Evolutionary conservation across 176 grass and related monocot genomes (phyloP).

Genomic region (Aegilops speltoides): DNA sequence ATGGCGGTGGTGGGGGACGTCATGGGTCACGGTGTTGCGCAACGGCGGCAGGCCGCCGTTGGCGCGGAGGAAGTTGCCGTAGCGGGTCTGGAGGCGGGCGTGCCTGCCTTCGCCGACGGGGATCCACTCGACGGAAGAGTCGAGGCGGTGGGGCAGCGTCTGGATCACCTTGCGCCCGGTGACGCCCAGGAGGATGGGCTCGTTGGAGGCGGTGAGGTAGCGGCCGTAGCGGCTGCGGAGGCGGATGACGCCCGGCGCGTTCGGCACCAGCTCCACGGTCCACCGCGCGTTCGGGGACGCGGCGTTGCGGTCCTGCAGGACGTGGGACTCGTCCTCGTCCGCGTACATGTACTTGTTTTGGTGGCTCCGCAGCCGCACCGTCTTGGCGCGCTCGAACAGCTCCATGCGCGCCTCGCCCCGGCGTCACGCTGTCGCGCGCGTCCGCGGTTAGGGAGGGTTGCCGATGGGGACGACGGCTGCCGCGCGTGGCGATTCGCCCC

Average conservation of each 20-base stretch:
- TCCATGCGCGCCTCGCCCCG: constrained; percentile 42
- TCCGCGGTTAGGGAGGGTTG: neutral
- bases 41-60: constrained; percentile 66
- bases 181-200: constrained; percentile 59
- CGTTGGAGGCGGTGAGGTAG: constrained; percentile 86
- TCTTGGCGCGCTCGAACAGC: constrained; percentile 65
- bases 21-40: constrained; percentile 79
- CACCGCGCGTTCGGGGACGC: constrained; percentile 63
- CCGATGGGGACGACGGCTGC: neutral
- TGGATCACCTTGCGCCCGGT: constrained; percentile 68
- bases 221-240: constrained; percentile 72
- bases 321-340: constrained; percentile 75
- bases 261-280: constrained; percentile 56
- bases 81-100: constrained; percentile 54
- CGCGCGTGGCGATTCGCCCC: neutral
- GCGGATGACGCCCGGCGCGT: constrained; percentile 52
- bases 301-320: constrained; percentile 64
- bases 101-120: constrained; percentile 45
- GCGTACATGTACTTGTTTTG: constrained; percentile 87
- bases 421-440: neutral
- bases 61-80: constrained; percentile 75
- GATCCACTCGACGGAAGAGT: constrained; percentile 87
- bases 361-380: constrained; percentile 69
- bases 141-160: constrained; percentile 59
- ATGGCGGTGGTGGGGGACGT: constrained; percentile 49